These are phyloP conservation scores for Chimonanthus salicifolius DNA, from an alignment of 164 flowering plant species.

Conservation along the genomic window DNA sequence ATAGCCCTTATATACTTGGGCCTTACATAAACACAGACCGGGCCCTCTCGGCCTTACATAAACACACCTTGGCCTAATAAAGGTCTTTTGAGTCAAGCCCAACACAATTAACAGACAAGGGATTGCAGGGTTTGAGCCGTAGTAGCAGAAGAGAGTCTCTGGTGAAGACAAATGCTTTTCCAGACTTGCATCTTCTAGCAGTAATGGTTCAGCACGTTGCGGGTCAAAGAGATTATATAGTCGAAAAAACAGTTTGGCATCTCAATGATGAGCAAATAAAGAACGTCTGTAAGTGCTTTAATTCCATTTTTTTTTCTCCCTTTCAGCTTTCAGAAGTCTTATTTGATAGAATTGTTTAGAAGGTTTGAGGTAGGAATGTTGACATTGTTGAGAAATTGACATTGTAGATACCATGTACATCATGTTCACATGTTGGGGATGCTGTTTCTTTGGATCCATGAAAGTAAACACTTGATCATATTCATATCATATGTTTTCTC, in stretches of 20 bases:
- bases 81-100: too few species aligned
- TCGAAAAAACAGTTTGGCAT: slow-evolving; percentile 70
- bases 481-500: too few species aligned
- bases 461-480: slow-evolving; percentile 41
- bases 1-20: too few species aligned
- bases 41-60: too few species aligned
- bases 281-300: slow-evolving; percentile 61
- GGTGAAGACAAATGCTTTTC: slow-evolving; percentile 47
- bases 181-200: slow-evolving; percentile 77
- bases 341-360: background rate
- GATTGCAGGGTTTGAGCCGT: slow-evolving; percentile 20
- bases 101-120: background rate
- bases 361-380: background rate
- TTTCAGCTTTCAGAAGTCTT: background rate
- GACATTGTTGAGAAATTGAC: background rate
- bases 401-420: slow-evolving; percentile 61
- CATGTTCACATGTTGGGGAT: slow-evolving; percentile 91
- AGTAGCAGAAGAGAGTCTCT: slow-evolving; percentile 30
- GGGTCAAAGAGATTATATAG: slow-evolving; percentile 72
- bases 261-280: slow-evolving; percentile 75
- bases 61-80: too few species aligned
- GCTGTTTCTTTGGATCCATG: slow-evolving; percentile 76
- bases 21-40: too few species aligned
- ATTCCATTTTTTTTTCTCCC: background rate
- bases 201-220: slow-evolving; percentile 68